phyloP scores from a whole-genome alignment of 1,284 basidiomycete genomes.

The Phylloporus sp. region DNA sequence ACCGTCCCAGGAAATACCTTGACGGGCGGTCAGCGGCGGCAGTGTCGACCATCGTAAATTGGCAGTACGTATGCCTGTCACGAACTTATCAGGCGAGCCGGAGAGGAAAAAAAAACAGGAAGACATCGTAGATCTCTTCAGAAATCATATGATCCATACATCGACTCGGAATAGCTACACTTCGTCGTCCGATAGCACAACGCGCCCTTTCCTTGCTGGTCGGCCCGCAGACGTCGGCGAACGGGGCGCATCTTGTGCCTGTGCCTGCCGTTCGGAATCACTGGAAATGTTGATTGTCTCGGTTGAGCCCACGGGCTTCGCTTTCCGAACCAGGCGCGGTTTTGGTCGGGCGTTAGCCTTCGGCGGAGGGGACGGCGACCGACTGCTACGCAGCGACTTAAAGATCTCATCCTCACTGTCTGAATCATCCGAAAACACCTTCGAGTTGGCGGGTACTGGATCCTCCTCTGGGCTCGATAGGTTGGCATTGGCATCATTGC shows the following conservation, averaged over 20 bases:
- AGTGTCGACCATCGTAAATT: not conserved
- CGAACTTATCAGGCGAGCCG: constrained; percentile 7
- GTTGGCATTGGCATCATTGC: constrained; percentile 12
- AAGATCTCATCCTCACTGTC: constrained; percentile 32
- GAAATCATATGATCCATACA: constrained; percentile 11
- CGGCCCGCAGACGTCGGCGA: constrained; percentile 15
- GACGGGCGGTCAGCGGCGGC: not conserved
- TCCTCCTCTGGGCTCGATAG: constrained; percentile 12
- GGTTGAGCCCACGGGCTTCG: not conserved
- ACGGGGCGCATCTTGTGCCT: not conserved
- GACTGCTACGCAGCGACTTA: constrained; percentile 26
- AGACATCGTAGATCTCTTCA: constrained; percentile 7
- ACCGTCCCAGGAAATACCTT: not conserved
- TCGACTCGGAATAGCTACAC: constrained; percentile 22
- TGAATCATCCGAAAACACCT: constrained; percentile 17
- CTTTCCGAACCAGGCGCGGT: constrained; percentile 33
- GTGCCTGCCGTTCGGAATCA: constrained; percentile 23
- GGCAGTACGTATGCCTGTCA: no score
- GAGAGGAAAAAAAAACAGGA: not conserved
- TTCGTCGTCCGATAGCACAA: constrained; percentile 52
- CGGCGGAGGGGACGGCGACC: constrained; percentile 26
- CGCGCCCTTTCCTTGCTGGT: constrained; percentile 36
- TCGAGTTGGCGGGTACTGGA: not conserved
- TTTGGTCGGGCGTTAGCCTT: constrained; percentile 29
- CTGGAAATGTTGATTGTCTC: constrained; percentile 29